A percentile compares a stretch with the other conserved stretches of the same genome.
Conservation (phyloP, 345 rosid species). For the Bruguiera gymnorhiza region DNA sequence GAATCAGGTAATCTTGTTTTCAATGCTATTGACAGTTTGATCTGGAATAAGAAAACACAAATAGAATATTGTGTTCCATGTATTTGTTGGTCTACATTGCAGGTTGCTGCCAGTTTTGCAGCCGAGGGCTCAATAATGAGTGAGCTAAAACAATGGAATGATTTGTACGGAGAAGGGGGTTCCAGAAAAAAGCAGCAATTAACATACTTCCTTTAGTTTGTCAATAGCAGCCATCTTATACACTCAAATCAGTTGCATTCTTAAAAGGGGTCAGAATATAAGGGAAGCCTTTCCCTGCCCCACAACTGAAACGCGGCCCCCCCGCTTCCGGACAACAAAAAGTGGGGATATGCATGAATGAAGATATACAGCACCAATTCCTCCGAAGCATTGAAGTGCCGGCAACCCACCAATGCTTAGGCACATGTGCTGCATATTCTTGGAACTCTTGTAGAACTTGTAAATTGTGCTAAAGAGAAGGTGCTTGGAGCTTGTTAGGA, state of each 20-base stretch:
- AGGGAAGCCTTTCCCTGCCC: not conserved
- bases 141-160: slow-evolving; percentile 92
- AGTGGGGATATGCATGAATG: not conserved
- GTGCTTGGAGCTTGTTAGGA: not conserved
- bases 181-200: slow-evolving; percentile 83
- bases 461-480: not conserved
- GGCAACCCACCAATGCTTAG: not conserved
- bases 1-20: slow-evolving; percentile 58
- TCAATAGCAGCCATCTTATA: slow-evolving; percentile 8
- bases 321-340: not conserved
- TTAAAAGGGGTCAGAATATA: not conserved
- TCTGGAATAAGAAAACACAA: no score
- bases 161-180: slow-evolving; percentile 87
- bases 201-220: slow-evolving; percentile 67
- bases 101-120: slow-evolving; percentile 93
- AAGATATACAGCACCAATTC: slow-evolving; percentile 3
- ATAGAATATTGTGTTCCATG: no score
- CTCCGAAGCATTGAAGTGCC: slow-evolving; percentile 2
- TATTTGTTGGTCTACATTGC: slow-evolving; percentile 12
- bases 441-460: slow-evolving; percentile 7
- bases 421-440: not conserved
- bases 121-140: slow-evolving; percentile 70
- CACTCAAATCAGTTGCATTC: not conserved
- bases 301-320: not conserved
- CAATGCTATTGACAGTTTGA: no score